These are phyloP conservation scores for Penicillium janthinellum DNA, from an alignment of 2,329 filamentous ascomycete species.

Conservation along the genomic window DNA sequence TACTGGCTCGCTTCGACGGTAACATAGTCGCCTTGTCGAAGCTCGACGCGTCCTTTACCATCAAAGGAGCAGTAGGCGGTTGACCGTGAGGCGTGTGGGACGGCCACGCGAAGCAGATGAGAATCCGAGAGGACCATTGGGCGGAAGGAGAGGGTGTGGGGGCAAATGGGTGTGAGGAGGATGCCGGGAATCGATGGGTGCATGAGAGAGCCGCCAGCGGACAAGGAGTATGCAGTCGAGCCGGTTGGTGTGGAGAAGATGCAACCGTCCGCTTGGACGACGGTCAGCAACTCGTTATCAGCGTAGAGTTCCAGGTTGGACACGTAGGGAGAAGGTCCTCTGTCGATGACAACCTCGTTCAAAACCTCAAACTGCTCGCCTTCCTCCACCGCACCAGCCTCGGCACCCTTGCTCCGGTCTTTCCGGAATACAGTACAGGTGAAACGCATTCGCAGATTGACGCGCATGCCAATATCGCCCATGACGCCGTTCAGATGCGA, in stretches of 20 bases:
- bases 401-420: constrained; percentile 49
- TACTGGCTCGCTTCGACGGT: constrained; percentile 96
- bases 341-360: constrained; percentile 97
- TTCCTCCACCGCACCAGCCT: constrained; percentile 70
- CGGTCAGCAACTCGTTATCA: constrained; percentile 90
- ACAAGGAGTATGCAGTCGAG: constrained; percentile 93
- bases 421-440: constrained; percentile 94
- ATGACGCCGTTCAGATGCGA: constrained; percentile 84
- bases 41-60: constrained; percentile 91
- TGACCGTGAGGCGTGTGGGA: constrained; percentile 81
- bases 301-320: constrained; percentile 96
- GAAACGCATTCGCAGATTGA: constrained; percentile 97
- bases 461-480: constrained; percentile 93
- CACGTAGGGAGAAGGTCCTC: constrained; percentile 93
- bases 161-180: constrained; percentile 94
- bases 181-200: constrained; percentile 97
- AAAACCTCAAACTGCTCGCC: constrained; percentile 96
- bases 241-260: constrained; percentile 97
- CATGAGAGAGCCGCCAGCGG: constrained; percentile 90
- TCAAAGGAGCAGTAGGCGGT: constrained; percentile 98
- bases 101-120: constrained; percentile 83
- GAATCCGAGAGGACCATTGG: constrained; percentile 98
- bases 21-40: constrained; percentile 90
- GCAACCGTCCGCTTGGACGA: constrained; percentile 94
- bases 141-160: constrained; percentile 93